Evolutionary conservation across 2,329 filamentous ascomycete species (phyloP), one percentile per base, ranked within the genome.

Genomic region (Sporothrix inflata): DNA sequence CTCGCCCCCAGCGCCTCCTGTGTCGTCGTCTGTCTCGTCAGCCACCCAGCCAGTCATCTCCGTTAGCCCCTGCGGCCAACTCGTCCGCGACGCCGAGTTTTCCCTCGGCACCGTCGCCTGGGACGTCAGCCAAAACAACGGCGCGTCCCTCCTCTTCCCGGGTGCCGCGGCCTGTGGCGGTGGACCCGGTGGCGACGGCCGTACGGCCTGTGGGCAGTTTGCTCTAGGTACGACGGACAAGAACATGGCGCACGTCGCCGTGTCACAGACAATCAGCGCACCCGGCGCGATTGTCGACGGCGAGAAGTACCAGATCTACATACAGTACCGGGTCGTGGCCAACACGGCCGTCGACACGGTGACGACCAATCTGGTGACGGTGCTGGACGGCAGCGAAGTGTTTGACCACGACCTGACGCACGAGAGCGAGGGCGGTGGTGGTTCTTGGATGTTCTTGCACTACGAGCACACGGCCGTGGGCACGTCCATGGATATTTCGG

Each of bases 41-140:
- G 30, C 53, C 8, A 16, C 24, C 53, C 27, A 9, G 11, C 12
- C 53, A 19, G 24, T 6, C 12, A 5, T 34, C 53, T 34, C 40
- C 19, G 21, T 40, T 24, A 49, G 45, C 42, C 63, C 63, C 24
- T 67, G 63, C 42, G 40, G 45, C 42, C 63, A 67, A 24, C 63
- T 67, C 42, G 45, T 67, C 19, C 8, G 30, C 27, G n/a, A 68
- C 47, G 16, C 27, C 27, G 47, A 53, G 14, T 68, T 68, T 65
- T 38, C 60, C 4, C 60, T 24, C n/a, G 60, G 38, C 9, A 11
- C 8, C 11, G 14, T 11, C 9, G 11, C n/a, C 24, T 67, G 63
- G 63, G 3, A 14, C 3, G 42, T 67, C 42, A 16, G 27, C 63
- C 49, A 51, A 19, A 27, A 1, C 27, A 40, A 40, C 47, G 27